Evolutionary conservation across 2,329 filamentous ascomycete genomes (phyloP).

Genomic region (Pyrenochaeta sp.): DNA sequence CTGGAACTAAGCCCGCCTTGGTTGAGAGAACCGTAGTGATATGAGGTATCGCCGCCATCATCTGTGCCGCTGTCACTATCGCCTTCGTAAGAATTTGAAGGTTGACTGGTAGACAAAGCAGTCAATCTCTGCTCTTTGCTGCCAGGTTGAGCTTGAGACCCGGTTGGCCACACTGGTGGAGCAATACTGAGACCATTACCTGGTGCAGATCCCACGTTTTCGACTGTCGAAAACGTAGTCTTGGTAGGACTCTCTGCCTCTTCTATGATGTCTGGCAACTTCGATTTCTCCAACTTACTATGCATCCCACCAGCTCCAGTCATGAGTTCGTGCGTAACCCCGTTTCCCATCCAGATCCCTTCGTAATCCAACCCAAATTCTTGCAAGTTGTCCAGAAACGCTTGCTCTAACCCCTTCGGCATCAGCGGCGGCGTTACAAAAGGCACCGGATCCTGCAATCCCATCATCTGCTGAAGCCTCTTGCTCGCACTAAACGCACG

Average conservation of each 20-base stretch:
- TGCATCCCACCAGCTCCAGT: background rate
- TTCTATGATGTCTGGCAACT: conserved; percentile 3
- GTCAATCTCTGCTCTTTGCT: background rate
- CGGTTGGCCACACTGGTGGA: background rate
- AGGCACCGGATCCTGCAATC: conserved; percentile 13
- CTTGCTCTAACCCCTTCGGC: conserved; percentile 8
- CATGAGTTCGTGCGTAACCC: background rate
- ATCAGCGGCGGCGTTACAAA: conserved; percentile 20
- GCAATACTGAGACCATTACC: no score
- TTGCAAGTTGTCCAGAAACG: conserved; percentile 9
- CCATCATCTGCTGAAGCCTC: conserved; percentile 22
- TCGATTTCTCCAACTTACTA: background rate
- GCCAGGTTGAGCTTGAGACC: background rate
- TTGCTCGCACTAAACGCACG: conserved; percentile 9
- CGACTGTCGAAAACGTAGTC: background rate
- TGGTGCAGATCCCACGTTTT: background rate
- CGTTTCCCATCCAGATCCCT: background rate
- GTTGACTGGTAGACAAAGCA: background rate
- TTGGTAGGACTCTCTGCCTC: conserved; percentile 2
- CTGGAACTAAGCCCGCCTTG: background rate
- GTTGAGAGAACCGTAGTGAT: background rate
- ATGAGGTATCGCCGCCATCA: background rate
- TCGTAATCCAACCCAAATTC: conserved; percentile 12
- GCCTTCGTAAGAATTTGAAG: background rate
- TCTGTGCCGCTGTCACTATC: background rate